Conservation (phyloP, 2,329 filamentous ascomycete species). For the Alternaria sp. region DNA sequence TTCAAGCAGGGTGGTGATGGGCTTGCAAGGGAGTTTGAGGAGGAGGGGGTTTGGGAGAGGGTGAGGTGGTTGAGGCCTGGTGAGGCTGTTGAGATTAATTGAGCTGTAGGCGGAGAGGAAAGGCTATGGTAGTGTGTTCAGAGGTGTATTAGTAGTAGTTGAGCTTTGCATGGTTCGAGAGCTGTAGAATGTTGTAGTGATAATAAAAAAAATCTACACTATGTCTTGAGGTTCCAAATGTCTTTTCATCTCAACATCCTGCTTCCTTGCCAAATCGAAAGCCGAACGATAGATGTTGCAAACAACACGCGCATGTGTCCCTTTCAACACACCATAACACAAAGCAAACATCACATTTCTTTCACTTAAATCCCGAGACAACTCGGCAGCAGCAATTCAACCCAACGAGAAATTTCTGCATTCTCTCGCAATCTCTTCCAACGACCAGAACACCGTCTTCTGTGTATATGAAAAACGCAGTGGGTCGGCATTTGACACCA, state of each 20-base stretch:
- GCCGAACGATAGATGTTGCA: accelerated
- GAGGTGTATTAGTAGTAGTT: neutral
- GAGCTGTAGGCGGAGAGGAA: neutral
- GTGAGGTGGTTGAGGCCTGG: neutral
- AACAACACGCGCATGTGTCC: neutral
- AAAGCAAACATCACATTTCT: neutral
- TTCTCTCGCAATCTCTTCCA: neutral
- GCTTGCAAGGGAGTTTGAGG: neutral
- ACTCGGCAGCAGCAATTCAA: neutral
- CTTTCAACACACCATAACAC: neutral
- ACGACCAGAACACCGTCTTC: neutral
- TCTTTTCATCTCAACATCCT: no score
- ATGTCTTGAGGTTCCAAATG: no score
- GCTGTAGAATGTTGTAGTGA: no score
- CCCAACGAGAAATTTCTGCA: neutral
- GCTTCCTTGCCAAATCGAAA: no score
- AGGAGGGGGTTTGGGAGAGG: neutral
- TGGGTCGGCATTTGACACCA: neutral
- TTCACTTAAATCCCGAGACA: neutral
- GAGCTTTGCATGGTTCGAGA: neutral
- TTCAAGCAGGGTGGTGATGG: neutral
- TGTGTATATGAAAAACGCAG: neutral
- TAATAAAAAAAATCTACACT: no score
- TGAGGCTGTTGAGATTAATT: neutral
- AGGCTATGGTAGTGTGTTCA: no score